Percentiles rank a stretch among this genome's conserved stretches.
Conservation (phyloP, 257 asterid genomes). For the Solanum gracilifrons region DNA sequence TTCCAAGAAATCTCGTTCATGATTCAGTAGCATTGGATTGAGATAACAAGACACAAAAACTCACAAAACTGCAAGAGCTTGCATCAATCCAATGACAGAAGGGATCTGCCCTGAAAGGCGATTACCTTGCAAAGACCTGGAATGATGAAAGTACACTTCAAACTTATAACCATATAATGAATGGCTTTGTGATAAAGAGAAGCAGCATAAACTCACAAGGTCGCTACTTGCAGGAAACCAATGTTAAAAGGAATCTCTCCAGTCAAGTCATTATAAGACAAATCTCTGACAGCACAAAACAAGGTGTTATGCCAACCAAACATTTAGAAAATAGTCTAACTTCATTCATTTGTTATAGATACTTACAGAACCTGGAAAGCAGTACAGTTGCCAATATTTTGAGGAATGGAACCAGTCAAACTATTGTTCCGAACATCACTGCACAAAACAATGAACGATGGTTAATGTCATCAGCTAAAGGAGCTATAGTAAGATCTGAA, state of each 20-base stretch:
- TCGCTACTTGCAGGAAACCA: conserved; percentile 98
- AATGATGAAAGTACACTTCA: background rate
- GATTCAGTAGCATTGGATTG: background rate
- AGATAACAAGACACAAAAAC: conserved; percentile 1
- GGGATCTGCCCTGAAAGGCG: conserved; percentile 69
- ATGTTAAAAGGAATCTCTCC: conserved; percentile 93
- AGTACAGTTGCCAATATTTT: conserved; percentile 80
- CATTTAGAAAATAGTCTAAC: background rate
- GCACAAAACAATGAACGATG: background rate
- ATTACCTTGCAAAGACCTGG: conserved; percentile 54
- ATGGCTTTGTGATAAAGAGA: background rate
- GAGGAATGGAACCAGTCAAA: conserved; percentile 82
- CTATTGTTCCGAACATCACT: conserved; percentile 97
- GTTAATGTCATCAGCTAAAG: background rate
- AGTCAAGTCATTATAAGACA: conserved; percentile 68
- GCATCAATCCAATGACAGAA: conserved; percentile 95
- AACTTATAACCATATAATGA: background rate
- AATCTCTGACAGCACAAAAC: conserved; percentile 44
- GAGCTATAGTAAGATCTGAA: background rate
- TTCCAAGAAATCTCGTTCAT: background rate
- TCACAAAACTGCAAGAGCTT: conserved; percentile 97
- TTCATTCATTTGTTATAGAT: conserved; percentile 5
- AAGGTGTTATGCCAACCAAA: background rate
- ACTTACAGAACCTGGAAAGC: conserved; percentile 98
- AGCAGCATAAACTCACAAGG: conserved; percentile 50